phyloP scores from a whole-genome alignment of 192 early-diverging fungal species.

The Funneliformis geosporum region DNA sequence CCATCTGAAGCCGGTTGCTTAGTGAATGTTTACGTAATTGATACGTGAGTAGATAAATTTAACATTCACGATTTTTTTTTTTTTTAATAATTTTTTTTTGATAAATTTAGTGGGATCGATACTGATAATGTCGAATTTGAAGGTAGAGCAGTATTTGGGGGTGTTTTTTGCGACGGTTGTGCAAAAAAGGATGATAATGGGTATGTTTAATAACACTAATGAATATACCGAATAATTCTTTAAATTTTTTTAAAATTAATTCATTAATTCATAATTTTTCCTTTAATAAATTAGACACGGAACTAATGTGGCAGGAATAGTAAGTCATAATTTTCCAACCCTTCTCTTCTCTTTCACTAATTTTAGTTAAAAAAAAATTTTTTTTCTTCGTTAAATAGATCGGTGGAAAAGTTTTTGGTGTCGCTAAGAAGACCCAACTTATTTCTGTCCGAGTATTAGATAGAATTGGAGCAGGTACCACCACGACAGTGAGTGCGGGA shows the following conservation, averaged over 20 bases:
- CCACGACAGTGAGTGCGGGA: constrained; percentile 58
- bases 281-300: constrained; percentile 49
- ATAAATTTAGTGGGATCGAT: constrained; percentile 54
- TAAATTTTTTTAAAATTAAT: neutral
- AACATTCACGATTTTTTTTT: neutral
- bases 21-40: constrained; percentile 66
- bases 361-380: neutral
- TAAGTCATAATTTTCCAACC: neutral
- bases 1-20: constrained; percentile 60
- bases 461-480: constrained; percentile 48
- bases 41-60: constrained; percentile 52
- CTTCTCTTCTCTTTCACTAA: neutral
- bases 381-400: constrained; percentile 33
- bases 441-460: constrained; percentile 62
- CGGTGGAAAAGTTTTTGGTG: constrained; percentile 60
- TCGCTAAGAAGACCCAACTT: constrained; percentile 59
- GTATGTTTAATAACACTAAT: neutral
- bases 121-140: constrained; percentile 68
- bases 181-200: constrained; percentile 46
- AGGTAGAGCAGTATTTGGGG: constrained; percentile 70
- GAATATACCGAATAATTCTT: neutral
- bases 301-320: constrained; percentile 84
- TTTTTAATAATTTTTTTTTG: neutral
- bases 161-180: constrained; percentile 53
- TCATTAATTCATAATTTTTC: neutral